phyloP scores from a whole-genome alignment of 2,329 filamentous ascomycete genomes.

The Pseudopithomyces chartarum region DNA sequence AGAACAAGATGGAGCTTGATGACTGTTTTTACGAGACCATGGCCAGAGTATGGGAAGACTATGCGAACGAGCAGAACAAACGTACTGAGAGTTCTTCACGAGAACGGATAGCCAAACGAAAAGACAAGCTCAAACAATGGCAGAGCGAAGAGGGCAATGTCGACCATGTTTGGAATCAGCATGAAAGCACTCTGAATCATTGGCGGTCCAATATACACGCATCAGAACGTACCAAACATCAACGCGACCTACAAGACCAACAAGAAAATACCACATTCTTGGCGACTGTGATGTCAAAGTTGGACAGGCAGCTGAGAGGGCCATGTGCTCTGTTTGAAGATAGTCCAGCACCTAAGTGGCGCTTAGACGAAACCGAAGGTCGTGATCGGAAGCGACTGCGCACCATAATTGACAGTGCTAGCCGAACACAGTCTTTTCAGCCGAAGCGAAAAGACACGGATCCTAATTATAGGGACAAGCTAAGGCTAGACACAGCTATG shows the following conservation, averaged over 20 bases:
- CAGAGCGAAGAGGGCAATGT: conserved; percentile 68
- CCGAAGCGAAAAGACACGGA: conserved; percentile 77
- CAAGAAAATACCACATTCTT: conserved; percentile 86
- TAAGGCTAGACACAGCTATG: conserved; percentile 54
- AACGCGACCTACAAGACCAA: conserved; percentile 86
- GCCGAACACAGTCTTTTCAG: conserved; percentile 73
- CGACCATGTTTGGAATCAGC: conserved; percentile 76
- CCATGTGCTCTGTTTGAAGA: conserved; percentile 82
- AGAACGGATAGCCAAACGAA: conserved; percentile 72
- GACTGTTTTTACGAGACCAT: conserved; percentile 80
- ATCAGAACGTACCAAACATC: conserved; percentile 89
- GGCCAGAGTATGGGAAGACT: conserved; percentile 85
- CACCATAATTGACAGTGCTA: conserved; percentile 75
- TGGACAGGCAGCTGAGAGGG: conserved; percentile 77
- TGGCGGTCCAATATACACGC: conserved; percentile 97
- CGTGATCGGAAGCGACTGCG: conserved; percentile 93
- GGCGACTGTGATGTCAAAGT: conserved; percentile 73
- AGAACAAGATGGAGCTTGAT: conserved; percentile 78
- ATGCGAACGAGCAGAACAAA: conserved; percentile 80
- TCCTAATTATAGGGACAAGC: conserved; percentile 49
- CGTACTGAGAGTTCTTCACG: conserved; percentile 77
- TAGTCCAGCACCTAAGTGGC: conserved; percentile 73
- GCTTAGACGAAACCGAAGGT: conserved; percentile 92
- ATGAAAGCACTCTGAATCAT: conserved; percentile 83
- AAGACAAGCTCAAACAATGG: conserved; percentile 83